Evolutionary conservation across 768 basidiomycete genomes (phyloP).

Genomic region (Phylloporus arenicola): DNA sequence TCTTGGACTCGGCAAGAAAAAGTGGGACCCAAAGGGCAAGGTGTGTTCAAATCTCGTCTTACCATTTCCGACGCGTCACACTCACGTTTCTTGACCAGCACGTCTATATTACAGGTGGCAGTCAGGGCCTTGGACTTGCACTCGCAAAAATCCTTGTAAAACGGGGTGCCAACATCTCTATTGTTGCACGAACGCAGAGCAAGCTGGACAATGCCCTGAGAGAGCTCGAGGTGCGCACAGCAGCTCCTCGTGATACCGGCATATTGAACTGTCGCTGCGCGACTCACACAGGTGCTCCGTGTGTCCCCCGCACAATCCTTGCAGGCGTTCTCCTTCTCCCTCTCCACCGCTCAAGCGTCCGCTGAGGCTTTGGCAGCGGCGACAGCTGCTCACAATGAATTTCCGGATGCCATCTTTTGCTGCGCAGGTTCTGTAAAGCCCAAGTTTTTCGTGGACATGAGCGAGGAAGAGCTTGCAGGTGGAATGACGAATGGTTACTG

Average conservation of each 20-base stretch:
- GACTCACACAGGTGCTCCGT: conserved; percentile 41
- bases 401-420: conserved; percentile 72
- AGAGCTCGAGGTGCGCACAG: conserved; percentile 54
- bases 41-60: conserved; percentile 11
- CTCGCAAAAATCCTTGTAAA: conserved; percentile 61
- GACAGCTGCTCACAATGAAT: conserved; percentile 47
- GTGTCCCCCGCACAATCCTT: conserved; percentile 56
- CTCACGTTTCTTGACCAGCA: conserved; percentile 44
- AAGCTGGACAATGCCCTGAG: conserved; percentile 56
- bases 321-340: conserved; percentile 58
- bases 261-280: background rate
- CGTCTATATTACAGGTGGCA: conserved; percentile 81
- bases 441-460: conserved; percentile 68
- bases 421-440: conserved; percentile 76
- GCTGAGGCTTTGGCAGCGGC: conserved; percentile 59
- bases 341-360: conserved; percentile 50
- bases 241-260: background rate
- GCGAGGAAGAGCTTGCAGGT: conserved; percentile 49
- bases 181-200: conserved; percentile 71
- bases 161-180: conserved; percentile 77
- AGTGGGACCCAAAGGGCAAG: conserved; percentile 48
- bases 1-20: conserved; percentile 25
- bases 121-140: conserved; percentile 72
- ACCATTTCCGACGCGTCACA: background rate
- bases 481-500: conserved; percentile 32